Evolutionary conservation across 2,329 filamentous ascomycete species (phyloP), one percentile per base, ranked within the genome.

Genomic region (Apiospora saccharicola): DNA sequence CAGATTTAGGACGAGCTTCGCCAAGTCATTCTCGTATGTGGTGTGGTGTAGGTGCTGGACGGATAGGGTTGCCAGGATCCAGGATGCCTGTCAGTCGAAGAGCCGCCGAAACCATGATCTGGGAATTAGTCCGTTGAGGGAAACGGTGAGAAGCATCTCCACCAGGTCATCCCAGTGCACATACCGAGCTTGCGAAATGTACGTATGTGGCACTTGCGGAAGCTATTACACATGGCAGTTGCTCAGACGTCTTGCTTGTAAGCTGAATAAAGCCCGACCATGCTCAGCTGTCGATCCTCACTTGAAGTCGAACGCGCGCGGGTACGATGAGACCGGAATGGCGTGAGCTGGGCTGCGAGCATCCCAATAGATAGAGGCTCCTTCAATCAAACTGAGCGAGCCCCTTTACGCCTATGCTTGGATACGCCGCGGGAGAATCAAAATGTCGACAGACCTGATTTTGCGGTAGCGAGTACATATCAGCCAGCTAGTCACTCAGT

Each of bases 171-270:
- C 64, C 34, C 64, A 44, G 44, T 57, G 43, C 70, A 46, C 44
- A 26, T 51, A 24, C 22, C 44, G 64, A 43, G 41, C 67, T 19
- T 41, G 37, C 10, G 30, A 68, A n/a, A 13, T 64, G n/a, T 68
- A 44, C 70, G 70, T 71, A 69, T 53, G 70, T 69, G 70, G 64
- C 70, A 71, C 70, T 64, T 41, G 57, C 57, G 22, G 34, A 64
- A 69, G 68, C 30, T 41, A 37, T 69, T 51, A 69, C 57, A 41
- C 57, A 64, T 64, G 57, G 57, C 57, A 64, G 57, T 41, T 41
- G 57, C 57, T 64, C 57, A 64, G 57, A 64, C 57, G 57, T 24
- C 57, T 64, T 64, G 57, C 41, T n/a, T 64, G 34, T 41, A 64
- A 64, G 57, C 57, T 64, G 57, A 64, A 64, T 24, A 34, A 34